Base-by-base conservation (phyloP, 768 basidiomycete species). In the Trametes cubensis region DNA sequence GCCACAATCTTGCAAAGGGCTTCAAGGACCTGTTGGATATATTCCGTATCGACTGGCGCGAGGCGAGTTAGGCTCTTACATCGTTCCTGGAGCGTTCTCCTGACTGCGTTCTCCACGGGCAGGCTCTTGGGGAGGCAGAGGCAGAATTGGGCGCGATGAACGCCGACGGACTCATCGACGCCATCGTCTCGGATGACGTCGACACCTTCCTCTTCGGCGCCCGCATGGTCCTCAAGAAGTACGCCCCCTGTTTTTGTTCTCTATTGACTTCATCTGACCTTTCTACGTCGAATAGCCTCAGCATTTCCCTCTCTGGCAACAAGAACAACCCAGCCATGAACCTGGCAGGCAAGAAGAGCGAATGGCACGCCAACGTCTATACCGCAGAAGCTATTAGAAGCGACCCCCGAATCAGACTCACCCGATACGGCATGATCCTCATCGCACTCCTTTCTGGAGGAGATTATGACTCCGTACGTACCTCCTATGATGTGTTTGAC, bases 141-240 rank as follows among this genome's bases (percentile, higher is more conserved):
- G 81, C 82, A 0, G 80, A 84, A 60, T 74, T 83, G 1, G 81
- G 80, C 1, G 64, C 71, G 13, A 77, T 83, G 64, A 79, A 78
- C 51, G 55, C 62, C 2, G 52, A 61, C 26, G 77, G 76, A 8
- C 58, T 72, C 52, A 77, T 85, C 20, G 82, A 83, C 63, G 76
- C 77, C 0, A 72, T 83, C 14, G 61, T 83, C 30, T 81, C 81
- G 1, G 81, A 83, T 62, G 81, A 82, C 69, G 77, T 74, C 4
- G 82, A 83, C 66, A 73, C 79, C 0, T 66, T 84, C 6, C 54
- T 83, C 0, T 84, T 83, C 60, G 81, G 83, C 14, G 81, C 79
- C 0, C 71, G 68, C 3, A 74, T 66, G 38, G 65, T 83, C 11
- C 73, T 83, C 39, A 62, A 77, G 58, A 80, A 78, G 81, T 80